Percentiles rank a stretch among this genome's conserved stretches.
Conservation (phyloP, 495 filamentous ascomycete species). For the Evernia prunastri region DNA sequence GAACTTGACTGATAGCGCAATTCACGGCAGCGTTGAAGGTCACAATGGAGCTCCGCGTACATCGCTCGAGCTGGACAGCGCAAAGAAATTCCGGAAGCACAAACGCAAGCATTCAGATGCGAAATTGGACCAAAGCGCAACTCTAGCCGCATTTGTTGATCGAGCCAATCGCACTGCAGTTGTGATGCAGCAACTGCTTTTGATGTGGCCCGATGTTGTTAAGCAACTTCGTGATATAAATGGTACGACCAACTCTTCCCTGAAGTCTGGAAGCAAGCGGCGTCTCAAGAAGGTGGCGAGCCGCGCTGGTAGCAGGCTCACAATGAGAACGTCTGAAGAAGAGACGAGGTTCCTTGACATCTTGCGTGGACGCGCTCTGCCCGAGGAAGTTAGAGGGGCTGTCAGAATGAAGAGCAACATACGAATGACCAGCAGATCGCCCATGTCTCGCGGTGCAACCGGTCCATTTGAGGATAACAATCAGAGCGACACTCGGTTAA, state of each 20-base stretch:
- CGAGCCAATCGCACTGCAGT: slow-evolving; percentile 46
- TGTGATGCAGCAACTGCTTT: slow-evolving; percentile 53
- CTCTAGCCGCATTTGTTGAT: slow-evolving; percentile 31
- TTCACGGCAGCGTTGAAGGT: slow-evolving; percentile 32
- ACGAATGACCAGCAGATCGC: slow-evolving; percentile 19
- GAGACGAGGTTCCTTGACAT: slow-evolving; percentile 19
- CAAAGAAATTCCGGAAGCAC: slow-evolving; percentile 27
- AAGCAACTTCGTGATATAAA: slow-evolving; percentile 34
- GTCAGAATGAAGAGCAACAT: slow-evolving; percentile 20
- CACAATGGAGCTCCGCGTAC: slow-evolving; percentile 31
- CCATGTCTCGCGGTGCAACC: slow-evolving; percentile 13
- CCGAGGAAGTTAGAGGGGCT: slow-evolving; percentile 7
- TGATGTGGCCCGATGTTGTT: slow-evolving; percentile 53
- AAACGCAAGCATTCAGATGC: slow-evolving; percentile 8
- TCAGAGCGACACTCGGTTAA: not conserved
- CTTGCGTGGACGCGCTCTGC: slow-evolving; percentile 15
- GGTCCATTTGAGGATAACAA: slow-evolving; percentile 3
- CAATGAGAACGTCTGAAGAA: slow-evolving; percentile 19
- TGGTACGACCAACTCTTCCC: not conserved
- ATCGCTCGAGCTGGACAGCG: slow-evolving; percentile 36
- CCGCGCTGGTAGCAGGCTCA: slow-evolving; percentile 14
- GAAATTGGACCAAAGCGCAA: slow-evolving; percentile 24
- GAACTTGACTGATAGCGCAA: slow-evolving; percentile 44
- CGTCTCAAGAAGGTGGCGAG: slow-evolving; percentile 9
- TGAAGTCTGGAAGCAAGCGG: slow-evolving; percentile 2